Evolutionary conservation across 768 basidiomycete genomes (phyloP).

Genomic region (Clavulina sp.): DNA sequence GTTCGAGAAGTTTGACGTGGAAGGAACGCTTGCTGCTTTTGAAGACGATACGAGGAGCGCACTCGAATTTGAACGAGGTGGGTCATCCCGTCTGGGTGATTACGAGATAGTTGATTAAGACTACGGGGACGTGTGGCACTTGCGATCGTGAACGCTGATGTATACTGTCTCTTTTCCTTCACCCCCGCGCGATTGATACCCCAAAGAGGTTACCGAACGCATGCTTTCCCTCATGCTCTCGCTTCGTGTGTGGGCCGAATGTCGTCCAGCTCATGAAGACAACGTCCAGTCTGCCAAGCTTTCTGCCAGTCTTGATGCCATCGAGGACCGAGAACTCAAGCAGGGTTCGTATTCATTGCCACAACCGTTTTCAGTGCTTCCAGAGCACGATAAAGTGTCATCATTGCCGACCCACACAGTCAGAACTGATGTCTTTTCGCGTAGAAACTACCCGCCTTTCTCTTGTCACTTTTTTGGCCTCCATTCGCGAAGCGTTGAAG

Average conservation of each 20-base stretch:
- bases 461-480: neutral
- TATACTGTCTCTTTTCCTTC: neutral
- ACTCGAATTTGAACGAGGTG: neutral
- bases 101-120: neutral
- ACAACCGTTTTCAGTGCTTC: neutral
- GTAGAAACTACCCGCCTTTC: neutral
- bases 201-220: conserved; percentile 19
- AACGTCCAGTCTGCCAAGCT: conserved; percentile 16
- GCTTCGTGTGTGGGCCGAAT: conserved; percentile 23
- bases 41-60: neutral
- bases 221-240: conserved; percentile 21
- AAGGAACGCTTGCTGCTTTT: neutral
- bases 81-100: neutral
- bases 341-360: conserved; percentile 21
- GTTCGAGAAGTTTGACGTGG: neutral
- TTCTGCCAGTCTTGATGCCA: conserved; percentile 16
- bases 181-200: neutral
- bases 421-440: too few relatives aligned
- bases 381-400: too few relatives aligned
- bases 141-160: neutral
- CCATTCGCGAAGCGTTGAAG: neutral
- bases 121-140: neutral
- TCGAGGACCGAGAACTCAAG: conserved; percentile 19
- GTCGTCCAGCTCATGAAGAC: conserved; percentile 20
- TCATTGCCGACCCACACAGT: too few relatives aligned